Conservation (phyloP, 2,329 filamentous ascomycete species). For the Fusarium acutatum region DNA sequence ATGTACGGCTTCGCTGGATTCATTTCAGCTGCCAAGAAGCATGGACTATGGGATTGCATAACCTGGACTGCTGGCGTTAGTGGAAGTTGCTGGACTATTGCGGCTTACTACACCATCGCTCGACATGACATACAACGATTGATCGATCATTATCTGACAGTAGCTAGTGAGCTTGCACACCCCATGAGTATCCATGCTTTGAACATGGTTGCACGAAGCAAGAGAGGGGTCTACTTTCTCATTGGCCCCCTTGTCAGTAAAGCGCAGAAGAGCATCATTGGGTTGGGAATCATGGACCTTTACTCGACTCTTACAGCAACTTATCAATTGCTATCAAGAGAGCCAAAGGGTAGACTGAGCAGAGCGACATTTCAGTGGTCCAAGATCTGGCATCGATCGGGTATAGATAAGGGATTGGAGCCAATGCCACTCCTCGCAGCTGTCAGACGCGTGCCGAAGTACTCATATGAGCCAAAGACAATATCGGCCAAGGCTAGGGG, state of each 20-base stretch:
- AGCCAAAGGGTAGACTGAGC: constrained; percentile 21
- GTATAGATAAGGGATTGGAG: constrained; percentile 14
- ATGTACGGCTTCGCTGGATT: constrained; percentile 39
- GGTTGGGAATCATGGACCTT: constrained; percentile 34
- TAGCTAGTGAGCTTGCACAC: constrained; percentile 30
- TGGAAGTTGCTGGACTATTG: constrained; percentile 38
- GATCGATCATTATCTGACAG: constrained; percentile 25
- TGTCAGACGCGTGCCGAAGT: constrained; percentile 25
- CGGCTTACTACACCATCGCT: constrained; percentile 37
- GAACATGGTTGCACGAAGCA: constrained; percentile 23
- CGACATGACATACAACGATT: constrained; percentile 20
- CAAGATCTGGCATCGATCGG: constrained; percentile 26
- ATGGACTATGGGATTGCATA: constrained; percentile 30
- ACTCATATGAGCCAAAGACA: constrained; percentile 18
- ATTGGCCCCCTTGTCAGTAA: constrained; percentile 33
- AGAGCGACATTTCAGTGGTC: constrained; percentile 35
- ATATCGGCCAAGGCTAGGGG: not conserved
- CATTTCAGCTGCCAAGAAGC: constrained; percentile 23
- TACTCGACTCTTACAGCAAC: constrained; percentile 35
- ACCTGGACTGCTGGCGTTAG: constrained; percentile 37
- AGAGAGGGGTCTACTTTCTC: constrained; percentile 30
- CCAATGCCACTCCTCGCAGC: constrained; percentile 37
- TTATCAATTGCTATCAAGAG: constrained; percentile 23
- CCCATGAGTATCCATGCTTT: constrained; percentile 32
- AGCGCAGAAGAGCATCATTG: constrained; percentile 37